Base-by-base conservation (phyloP, 116 monocot genomes). In the Iris pallida region DNA sequence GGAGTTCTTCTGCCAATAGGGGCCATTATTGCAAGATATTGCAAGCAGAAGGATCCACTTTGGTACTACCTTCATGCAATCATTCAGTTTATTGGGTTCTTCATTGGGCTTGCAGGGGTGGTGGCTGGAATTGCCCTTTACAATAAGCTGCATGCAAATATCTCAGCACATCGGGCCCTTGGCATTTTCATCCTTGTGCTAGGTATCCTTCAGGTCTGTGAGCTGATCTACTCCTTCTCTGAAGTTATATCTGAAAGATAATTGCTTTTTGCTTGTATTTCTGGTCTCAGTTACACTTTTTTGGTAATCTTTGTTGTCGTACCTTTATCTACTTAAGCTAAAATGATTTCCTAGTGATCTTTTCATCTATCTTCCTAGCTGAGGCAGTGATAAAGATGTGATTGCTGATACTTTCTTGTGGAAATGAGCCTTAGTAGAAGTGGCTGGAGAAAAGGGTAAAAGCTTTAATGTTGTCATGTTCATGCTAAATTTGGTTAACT, bases 1-100 rank as follows among this genome's bases (percentile, higher is more conserved):
- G 93, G 93, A 43, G 74, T 93, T 41, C 69, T 93, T 44, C 71
- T 89, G 15, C 93, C 93, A 6, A 71, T 93, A 52, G 93, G 93
- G 1, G 84, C 76, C 13, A 81, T 93, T 16, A 64, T 84, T 47
- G 82, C 89, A 65, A 84, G 89, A 82, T 82, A 89, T 71, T 84
- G 67, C 73, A 84, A 68, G 49, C 61, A 62, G 16, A 76, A 57
- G 64, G 85, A 85, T 72, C 81, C 81, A 46, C 60, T 84, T 8
- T 93, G 93, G 93, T 89, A 63, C 57, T 79, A 93, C 61, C 77
- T 86, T 64, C 93, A 93, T 80, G 70, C 71, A 13, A 53, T 70
- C 0, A 68, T 93, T 65, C 89, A 93, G 63, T 70, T 93, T 64
- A 42, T 66, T 9, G 93, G 93, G 45, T 93, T 88, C 65, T 43